A percentile compares a stretch with the other conserved stretches of the same genome.
phyloP scores from a whole-genome alignment of 257 asterid species.

The Nicotiana sylvestris region DNA sequence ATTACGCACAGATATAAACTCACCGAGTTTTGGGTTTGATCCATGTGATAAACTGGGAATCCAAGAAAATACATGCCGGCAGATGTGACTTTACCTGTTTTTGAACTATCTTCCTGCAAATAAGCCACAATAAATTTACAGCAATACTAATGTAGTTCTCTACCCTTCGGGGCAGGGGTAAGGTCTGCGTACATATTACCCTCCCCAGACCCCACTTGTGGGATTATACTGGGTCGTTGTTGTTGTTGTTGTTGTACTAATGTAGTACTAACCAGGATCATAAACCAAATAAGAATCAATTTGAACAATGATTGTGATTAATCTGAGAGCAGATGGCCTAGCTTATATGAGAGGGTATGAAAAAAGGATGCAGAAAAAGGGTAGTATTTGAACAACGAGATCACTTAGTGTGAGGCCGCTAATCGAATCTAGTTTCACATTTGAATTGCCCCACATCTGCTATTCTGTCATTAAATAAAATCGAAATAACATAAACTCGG shows the following conservation, averaged over 20 bases:
- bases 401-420: neutral
- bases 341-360: neutral
- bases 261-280: neutral
- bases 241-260: too few species aligned
- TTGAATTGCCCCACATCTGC: neutral
- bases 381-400: neutral
- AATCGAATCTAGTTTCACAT: neutral
- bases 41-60: conserved; percentile 89
- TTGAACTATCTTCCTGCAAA: conserved; percentile 87
- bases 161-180: too few species aligned
- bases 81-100: conserved; percentile 73
- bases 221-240: too few species aligned
- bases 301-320: neutral
- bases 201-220: too few species aligned
- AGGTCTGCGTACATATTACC: too few species aligned
- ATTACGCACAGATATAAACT: conserved; percentile 24
- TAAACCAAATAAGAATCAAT: neutral
- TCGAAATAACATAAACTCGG: neutral
- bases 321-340: neutral
- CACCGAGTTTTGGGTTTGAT: conserved; percentile 64
- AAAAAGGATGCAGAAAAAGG: neutral
- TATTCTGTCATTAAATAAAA: neutral
- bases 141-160: neutral
- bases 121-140: conserved; percentile 2
- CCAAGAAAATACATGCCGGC: conserved; percentile 97